Base-by-base conservation (phyloP, 129 eudicot genomes). In the Sambucus nigra region DNA sequence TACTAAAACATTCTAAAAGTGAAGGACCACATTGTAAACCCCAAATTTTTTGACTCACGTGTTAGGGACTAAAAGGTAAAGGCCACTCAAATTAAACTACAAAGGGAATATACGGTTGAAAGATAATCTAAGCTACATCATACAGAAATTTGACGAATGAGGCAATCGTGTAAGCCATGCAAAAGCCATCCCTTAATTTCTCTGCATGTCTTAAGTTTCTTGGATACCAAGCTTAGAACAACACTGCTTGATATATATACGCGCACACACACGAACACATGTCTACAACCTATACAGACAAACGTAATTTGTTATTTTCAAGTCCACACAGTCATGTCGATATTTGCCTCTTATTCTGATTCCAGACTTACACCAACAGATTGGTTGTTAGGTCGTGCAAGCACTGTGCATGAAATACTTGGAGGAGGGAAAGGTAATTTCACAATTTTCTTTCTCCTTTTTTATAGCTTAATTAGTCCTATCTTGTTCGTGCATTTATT, bases 121-220 rank as follows among this genome's bases (percentile, higher is more conserved):
- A n/a, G n/a, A n/a, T n/a, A n/a, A n/a, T n/a, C n/a, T n/a, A n/a
- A n/a, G n/a, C n/a, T n/a, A n/a, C n/a, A n/a, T n/a, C n/a, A n/a
- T n/a, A 13, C 20, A 53, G 40, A 53, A 11, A 0, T 18, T 10
- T 61, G 53, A 53, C 57, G 15, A 24, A 55, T 60, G 46, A 59
- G n/a, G 57, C 39, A 53, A 71, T 40, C 69, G 63, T 61, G 41
- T 22, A 51, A 64, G 62, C 42, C 66, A 69, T 64, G 78, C 74
- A 64, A 71, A 87, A 87, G 96, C 66, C 86, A 87, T 87, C 61
- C 89, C 73, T 87, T n/a, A n/a, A n/a, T n/a, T 87, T 69, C 89
- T 77, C 79, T 55, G 40, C 66, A 23, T 55, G 3, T 45, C 51
- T 52, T 53, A 16, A 22, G n/a, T 79, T 63, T 59, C 82, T 74